A percentile compares a stretch with the other conserved stretches of the same genome.
Conservation (phyloP, 208 protist species). For the Leishmania guyanensis region DNA sequence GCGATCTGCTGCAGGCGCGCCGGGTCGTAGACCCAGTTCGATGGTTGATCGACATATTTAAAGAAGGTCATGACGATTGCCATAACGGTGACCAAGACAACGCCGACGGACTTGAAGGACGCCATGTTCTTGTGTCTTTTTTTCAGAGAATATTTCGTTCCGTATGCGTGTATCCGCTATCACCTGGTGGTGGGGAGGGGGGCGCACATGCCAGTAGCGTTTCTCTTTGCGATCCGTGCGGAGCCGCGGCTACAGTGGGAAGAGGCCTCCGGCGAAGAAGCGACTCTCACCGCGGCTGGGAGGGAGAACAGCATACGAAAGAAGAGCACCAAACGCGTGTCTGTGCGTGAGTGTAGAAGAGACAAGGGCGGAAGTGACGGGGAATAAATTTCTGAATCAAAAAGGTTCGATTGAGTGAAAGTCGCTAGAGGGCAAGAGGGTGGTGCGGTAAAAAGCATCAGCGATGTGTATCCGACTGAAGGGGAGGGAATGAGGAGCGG, state of each 20-base stretch:
- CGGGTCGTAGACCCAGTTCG: slow-evolving; percentile 82
- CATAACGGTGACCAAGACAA: slow-evolving; percentile 21
- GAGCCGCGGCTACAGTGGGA: too few relatives aligned
- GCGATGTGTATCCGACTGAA: not conserved
- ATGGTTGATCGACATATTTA: slow-evolving; percentile 53
- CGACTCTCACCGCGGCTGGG: too few relatives aligned
- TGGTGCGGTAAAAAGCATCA: not conserved
- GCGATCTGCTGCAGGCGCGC: slow-evolving; percentile 70
- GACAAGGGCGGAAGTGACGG: too few relatives aligned
- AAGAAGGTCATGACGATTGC: slow-evolving; percentile 39
- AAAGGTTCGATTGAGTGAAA: not conserved
- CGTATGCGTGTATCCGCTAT: not conserved
- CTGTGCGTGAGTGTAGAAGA: too few relatives aligned
- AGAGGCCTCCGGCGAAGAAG: too few relatives aligned
- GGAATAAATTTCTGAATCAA: not conserved
- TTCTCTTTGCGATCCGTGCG: not conserved
- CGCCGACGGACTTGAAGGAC: not conserved
- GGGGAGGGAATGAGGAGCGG: not conserved
- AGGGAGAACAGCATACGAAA: too few relatives aligned
- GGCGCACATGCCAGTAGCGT: not conserved
- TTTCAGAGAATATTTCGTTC: not conserved
- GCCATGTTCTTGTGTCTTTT: not conserved
- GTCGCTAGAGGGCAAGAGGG: not conserved
- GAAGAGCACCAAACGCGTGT: too few relatives aligned
- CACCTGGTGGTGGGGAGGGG: not conserved